Percentiles rank a stretch among this genome's conserved stretches.
phyloP scores from a whole-genome alignment of 345 rosid species.

The Noccaea caerulescens region DNA sequence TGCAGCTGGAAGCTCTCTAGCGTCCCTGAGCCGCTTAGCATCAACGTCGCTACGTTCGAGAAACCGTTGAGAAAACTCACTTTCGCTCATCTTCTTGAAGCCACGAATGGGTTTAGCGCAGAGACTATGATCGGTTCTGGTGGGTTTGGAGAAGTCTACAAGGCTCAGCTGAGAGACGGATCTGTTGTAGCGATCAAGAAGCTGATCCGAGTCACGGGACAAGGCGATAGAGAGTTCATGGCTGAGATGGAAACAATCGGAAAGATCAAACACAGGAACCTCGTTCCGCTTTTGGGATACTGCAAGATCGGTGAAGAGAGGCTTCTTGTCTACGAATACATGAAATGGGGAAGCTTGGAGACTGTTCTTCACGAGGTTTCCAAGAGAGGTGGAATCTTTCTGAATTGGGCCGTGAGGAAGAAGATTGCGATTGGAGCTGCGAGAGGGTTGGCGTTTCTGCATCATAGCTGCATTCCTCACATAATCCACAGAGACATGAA shows the following conservation, averaged over 20 bases:
- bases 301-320: conserved; percentile 97
- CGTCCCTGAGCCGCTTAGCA: conserved; percentile 91
- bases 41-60: conserved; percentile 95
- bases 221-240: conserved; percentile 98
- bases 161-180: conserved; percentile 81
- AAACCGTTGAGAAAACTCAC: conserved; percentile 90
- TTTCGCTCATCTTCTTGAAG: conserved; percentile 88
- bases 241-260: conserved; percentile 99
- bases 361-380: conserved; percentile 77
- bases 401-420: conserved; percentile 83
- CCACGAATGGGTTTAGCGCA: conserved; percentile 92
- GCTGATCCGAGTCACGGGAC: conserved; percentile 81
- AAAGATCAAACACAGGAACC: conserved; percentile 93
- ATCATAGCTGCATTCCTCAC: conserved; percentile 98
- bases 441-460: conserved; percentile 95
- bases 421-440: conserved; percentile 94
- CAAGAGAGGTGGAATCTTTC: conserved; percentile 57
- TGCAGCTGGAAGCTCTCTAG: conserved; percentile 93
- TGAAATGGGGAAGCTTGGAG: conserved; percentile 98
- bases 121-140: conserved; percentile 91
- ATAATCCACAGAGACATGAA: conserved; percentile 98
- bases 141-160: conserved; percentile 98
- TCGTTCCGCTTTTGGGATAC: conserved; percentile 89
- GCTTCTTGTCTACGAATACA: conserved; percentile 95
- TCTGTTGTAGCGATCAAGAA: conserved; percentile 88